Base-by-base conservation (phyloP, 805 yeast genomes). In the Yamadazyma ubonensis region DNA sequence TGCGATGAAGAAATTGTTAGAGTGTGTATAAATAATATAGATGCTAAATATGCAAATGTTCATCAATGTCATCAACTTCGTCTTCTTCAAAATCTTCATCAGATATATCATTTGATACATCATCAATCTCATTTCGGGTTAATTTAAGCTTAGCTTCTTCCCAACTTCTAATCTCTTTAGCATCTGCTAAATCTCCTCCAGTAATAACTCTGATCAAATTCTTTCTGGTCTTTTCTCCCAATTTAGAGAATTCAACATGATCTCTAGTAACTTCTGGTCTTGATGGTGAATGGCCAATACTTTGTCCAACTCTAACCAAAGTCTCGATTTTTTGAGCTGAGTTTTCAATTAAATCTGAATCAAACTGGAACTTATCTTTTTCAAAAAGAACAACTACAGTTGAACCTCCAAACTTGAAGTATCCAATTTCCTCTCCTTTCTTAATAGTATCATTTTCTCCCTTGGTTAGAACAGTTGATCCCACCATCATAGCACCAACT, bases 401-500 rank as follows among this genome's bases (percentile, higher is more conserved):
- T 0, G 96, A 86, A 0, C 99, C 99, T 10, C 99, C 99, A 65
- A 91, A 91, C 57, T 90, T 87, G 73, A 91, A 91, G 56, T 87
- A 91, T 0, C 99, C 99, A 19, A 91, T 61, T 53, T 91, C 98
- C 30, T 86, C 90, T 3, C 93, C 86, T 33, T 90, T 71, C 6
- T 62, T 52, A 3, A 91, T 70, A 0, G 38, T 27, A 31, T 79
- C 79, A 2, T 87, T 88, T 33, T 73, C 76, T 38, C 73, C 57
- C 11, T 80, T 82, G 0, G 91, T 81, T 20, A 91, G 59, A 0
- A 88, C 75, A 2, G 83, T 89, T 2, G 96, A 83, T 0, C 98
- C 98, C 2, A 91, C 99, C 97, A 91, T 89, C 98, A 93, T 91
- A 0, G 99, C 99, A 25, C 99, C 99, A 3, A 91, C 87, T 5